Base-by-base conservation (phyloP, 768 basidiomycete genomes). In the Trametes cingulata region DNA sequence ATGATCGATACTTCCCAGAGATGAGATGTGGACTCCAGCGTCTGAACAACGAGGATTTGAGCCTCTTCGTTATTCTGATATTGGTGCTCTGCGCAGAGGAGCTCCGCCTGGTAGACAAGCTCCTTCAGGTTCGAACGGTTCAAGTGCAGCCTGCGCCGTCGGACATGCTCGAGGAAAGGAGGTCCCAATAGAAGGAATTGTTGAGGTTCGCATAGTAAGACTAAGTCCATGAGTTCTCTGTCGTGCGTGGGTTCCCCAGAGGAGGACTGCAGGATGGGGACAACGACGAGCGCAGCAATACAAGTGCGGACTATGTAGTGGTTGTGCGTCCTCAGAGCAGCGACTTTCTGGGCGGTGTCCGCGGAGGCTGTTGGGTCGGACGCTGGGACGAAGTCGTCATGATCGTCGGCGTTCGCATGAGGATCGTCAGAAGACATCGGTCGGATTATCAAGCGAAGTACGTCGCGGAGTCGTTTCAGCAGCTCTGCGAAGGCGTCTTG, bases 11-110 rank as follows among this genome's bases (percentile, higher is more conserved):
- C 67, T 59, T 76, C 59, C 90, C 87, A 97, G 2, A 85, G 66
- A 56, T 81, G 74, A 56, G 85, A 67, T 0, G 92, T 90, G 7
- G 85, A 82, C 43, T 82, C 79, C 20, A 97, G 73, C 46, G 92
- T 78, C 19, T 81, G 78, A n/a, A 90, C 72, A 6, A 79, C 75
- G 43, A 90, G 68, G 14, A 82, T 68, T 13, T 85, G 82, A 33
- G 86, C 73, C 5, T 71, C 74, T 52, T 84, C 82, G 60, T 79
- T 85, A 52, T 80, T 73, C 2, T 80, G 75, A 67, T 83, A 85
- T 8, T 77, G 73, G 71, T 93, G 90, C 37, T 74, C 67, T 20
- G 57, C 64, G 19, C 90, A 76, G 45, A 90, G 75, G 2, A 76
- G 72, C 2, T 74, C 83, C 20, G 94, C 68, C 57, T 80, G 75